phyloP scores from a whole-genome alignment of 768 basidiomycete species.

The Termitomyces sp. region DNA sequence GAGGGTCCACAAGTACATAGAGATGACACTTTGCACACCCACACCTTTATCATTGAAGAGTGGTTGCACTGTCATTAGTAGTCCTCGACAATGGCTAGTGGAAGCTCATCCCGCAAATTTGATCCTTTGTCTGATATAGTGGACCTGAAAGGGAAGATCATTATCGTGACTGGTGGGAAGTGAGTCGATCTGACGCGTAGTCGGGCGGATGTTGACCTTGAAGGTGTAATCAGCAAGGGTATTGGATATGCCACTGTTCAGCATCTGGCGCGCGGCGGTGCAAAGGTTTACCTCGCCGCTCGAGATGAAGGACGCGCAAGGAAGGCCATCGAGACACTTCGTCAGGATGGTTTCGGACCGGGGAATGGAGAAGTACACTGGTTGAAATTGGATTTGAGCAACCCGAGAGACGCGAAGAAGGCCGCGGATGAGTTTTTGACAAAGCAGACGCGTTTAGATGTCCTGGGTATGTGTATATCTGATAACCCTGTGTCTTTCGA shows the following conservation, averaged over 20 bases:
- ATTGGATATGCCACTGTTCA: constrained; percentile 46
- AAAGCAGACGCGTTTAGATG: constrained; percentile 49
- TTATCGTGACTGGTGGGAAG: constrained; percentile 57
- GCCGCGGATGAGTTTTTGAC: constrained; percentile 44
- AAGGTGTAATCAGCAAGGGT: constrained; percentile 15
- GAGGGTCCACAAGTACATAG: neutral
- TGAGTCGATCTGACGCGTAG: constrained; percentile 16
- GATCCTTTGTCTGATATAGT: constrained; percentile 28
- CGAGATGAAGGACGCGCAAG: constrained; percentile 41
- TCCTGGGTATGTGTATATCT: constrained; percentile 36
- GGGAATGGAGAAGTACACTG: constrained; percentile 44
- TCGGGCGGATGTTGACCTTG: neutral
- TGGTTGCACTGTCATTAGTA: neutral
- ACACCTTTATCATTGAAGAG: neutral
- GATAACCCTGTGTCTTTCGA: neutral
- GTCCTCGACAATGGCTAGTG: neutral
- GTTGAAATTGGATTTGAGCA: constrained; percentile 47
- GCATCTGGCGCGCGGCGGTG: constrained; percentile 46
- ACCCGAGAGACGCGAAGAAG: constrained; percentile 41
- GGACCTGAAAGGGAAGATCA: constrained; percentile 45
- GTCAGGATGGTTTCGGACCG: constrained; percentile 35
- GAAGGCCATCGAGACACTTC: constrained; percentile 42
- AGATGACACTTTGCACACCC: neutral
- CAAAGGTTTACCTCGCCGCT: constrained; percentile 56
- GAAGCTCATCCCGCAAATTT: constrained; percentile 3